phyloP scores from a whole-genome alignment of 225 moss, liverwort and hornwort species.

The Takakia lepidozioides region DNA sequence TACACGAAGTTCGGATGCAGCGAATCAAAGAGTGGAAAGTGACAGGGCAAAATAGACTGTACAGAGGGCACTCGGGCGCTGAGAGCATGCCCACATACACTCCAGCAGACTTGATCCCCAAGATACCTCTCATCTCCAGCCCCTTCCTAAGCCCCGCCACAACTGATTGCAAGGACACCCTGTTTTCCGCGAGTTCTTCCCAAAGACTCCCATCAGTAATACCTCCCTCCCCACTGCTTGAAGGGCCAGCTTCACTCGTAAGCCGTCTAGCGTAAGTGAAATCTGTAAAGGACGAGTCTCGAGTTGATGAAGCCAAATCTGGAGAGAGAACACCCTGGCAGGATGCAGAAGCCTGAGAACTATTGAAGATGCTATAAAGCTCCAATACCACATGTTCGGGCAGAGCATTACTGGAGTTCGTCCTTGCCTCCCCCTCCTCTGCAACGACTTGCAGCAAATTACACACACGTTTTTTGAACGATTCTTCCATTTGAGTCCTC shows the following conservation, averaged over 20 bases:
- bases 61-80: conserved; percentile 35
- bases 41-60: conserved; percentile 46
- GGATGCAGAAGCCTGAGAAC: background rate
- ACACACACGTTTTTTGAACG: too few species aligned
- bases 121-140: conserved; percentile 26
- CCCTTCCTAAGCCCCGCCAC: conserved; percentile 23
- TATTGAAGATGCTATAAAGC: conserved; percentile 3
- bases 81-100: conserved; percentile 34
- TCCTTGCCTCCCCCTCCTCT: too few species aligned
- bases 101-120: conserved; percentile 28
- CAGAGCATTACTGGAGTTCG: background rate
- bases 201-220: conserved; percentile 11
- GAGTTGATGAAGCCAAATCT: too few species aligned
- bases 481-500: too few species aligned
- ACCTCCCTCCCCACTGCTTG: background rate
- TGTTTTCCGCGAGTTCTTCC: conserved; percentile 34
- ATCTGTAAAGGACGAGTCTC: too few species aligned
- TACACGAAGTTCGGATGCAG: conserved; percentile 34
- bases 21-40: conserved; percentile 34
- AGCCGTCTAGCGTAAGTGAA: too few species aligned
- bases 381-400: background rate
- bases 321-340: too few species aligned
- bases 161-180: conserved; percentile 20
- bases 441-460: too few species aligned
- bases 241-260: too few species aligned